Percentiles rank a stretch among this genome's conserved stretches.
These are phyloP conservation scores for Rubroshorea leprosula DNA, from an alignment of 345 rosid genomes.

Conservation along the genomic window DNA sequence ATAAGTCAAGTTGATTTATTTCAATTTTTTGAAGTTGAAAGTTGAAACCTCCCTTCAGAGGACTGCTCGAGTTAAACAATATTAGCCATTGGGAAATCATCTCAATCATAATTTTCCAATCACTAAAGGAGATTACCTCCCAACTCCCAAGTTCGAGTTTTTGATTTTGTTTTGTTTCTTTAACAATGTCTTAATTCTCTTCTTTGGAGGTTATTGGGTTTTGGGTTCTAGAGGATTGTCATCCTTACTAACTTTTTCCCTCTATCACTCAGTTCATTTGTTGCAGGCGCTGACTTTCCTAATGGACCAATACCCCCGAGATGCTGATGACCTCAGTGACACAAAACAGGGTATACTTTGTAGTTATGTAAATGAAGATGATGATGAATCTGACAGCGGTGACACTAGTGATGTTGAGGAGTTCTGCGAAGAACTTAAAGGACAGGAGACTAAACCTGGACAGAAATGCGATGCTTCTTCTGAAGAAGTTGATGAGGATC, in stretches of 20 bases:
- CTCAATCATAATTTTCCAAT: too few species aligned
- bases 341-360: conserved; percentile 18
- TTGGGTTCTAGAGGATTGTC: neutral
- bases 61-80: too few species aligned
- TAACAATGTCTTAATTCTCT: too few species aligned
- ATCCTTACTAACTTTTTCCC: neutral
- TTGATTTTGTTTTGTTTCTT: too few species aligned
- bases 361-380: conserved; percentile 23
- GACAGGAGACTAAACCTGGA: conserved; percentile 13
- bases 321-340: conserved; percentile 32
- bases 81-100: too few species aligned
- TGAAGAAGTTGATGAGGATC: conserved; percentile 33
- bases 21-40: too few species aligned
- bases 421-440: conserved; percentile 24
- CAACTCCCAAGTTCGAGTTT: too few species aligned
- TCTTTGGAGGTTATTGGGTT: too few species aligned
- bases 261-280: conserved; percentile 17
- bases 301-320: conserved; percentile 41
- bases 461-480: conserved; percentile 23
- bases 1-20: too few species aligned
- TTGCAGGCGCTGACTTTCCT: conserved; percentile 8
- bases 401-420: conserved; percentile 30
- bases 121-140: too few species aligned
- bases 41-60: too few species aligned
- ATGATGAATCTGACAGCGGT: conserved; percentile 35